Percentiles rank a stretch among this genome's conserved stretches.
These are phyloP conservation scores for Exobasidium cylindrosporum DNA, from an alignment of 1,284 basidiomycete genomes.

Conservation along the genomic window DNA sequence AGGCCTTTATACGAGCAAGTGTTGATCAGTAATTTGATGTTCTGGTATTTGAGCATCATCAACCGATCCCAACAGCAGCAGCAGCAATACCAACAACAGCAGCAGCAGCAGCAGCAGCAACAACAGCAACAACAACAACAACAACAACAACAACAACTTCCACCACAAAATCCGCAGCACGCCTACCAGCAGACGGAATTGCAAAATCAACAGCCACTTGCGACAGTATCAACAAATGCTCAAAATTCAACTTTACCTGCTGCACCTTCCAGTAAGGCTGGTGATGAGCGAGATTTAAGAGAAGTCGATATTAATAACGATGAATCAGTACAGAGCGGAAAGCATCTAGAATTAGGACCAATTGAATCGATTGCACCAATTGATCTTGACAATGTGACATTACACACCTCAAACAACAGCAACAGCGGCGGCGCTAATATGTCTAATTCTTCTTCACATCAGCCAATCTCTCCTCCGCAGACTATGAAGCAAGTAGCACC, in stretches of 20 bases:
- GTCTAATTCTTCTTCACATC: constrained; percentile 20
- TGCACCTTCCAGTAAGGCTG: background rate
- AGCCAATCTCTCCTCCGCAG: constrained; percentile 5
- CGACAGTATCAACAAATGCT: constrained; percentile 15
- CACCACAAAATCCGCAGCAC: background rate
- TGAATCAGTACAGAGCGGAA: background rate
- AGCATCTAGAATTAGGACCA: background rate
- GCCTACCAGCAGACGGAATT: constrained; percentile 15
- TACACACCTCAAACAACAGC: background rate
- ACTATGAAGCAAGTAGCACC: background rate
- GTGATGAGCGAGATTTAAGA: background rate
- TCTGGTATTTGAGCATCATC: constrained; percentile 98
- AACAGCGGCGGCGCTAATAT: background rate
- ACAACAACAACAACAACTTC: background rate
- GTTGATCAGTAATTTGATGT: constrained; percentile 97
- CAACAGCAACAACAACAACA: constrained; percentile 6
- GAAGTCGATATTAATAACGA: background rate
- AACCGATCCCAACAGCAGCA: constrained; percentile 63
- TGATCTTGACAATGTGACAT: background rate
- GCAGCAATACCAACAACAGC: constrained; percentile 23
- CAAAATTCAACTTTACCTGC: background rate
- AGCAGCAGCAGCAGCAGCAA: constrained; percentile 13
- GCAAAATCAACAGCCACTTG: constrained; percentile 57
- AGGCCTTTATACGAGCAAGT: constrained; percentile 97
- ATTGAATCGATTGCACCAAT: background rate